These are phyloP conservation scores for Entophlyctis luteolus DNA, from an alignment of 192 early-diverging fungal genomes.

Conservation along the genomic window DNA sequence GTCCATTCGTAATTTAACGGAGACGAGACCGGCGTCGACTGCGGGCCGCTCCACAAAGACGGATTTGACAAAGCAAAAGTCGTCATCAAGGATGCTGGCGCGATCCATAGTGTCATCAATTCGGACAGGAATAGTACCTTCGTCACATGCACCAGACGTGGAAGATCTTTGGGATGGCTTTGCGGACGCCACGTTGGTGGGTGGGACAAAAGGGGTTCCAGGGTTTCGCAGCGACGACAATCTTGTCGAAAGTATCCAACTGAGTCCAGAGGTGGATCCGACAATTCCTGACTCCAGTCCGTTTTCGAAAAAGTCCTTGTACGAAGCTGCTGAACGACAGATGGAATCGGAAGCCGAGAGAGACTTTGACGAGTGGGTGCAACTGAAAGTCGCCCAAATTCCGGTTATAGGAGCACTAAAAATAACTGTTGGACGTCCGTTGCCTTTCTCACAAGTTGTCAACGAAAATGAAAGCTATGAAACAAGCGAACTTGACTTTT, in stretches of 20 bases:
- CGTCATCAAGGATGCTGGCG: not conserved
- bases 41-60: not conserved
- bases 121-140: too few species aligned
- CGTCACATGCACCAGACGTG: conserved; percentile 7
- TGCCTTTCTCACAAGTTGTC: too few species aligned
- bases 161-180: conserved; percentile 8
- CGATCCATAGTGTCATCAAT: not conserved
- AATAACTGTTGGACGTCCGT: too few species aligned
- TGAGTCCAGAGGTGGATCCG: too few species aligned
- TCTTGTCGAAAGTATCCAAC: too few species aligned
- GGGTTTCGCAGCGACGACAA: too few species aligned
- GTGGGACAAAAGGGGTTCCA: too few species aligned
- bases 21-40: not conserved
- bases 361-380: conserved; percentile 7
- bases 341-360: conserved; percentile 1
- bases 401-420: too few species aligned
- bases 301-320: not conserved
- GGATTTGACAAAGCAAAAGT: not conserved
- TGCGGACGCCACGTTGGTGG: not conserved
- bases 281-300: not conserved
- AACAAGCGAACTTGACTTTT: too few species aligned
- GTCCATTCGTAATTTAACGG: not conserved
- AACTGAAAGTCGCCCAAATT: too few species aligned
- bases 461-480: too few species aligned
- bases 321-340: not conserved